Percentiles rank a stretch among this genome's conserved stretches.
These are phyloP conservation scores for Trypethelium eluteriae DNA, from an alignment of 495 filamentous ascomycete genomes.

Conservation along the genomic window DNA sequence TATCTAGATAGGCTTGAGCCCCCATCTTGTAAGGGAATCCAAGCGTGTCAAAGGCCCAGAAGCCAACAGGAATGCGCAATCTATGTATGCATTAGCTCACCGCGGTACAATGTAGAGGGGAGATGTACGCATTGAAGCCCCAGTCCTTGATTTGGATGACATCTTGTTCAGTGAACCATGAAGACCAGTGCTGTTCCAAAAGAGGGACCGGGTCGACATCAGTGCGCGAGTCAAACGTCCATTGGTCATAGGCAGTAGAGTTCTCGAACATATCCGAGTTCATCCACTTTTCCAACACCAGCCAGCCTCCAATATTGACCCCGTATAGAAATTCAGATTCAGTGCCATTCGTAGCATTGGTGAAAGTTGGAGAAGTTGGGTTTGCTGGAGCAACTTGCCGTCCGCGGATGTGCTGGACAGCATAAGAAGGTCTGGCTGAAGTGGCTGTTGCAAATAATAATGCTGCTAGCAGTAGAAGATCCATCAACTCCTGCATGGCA, in stretches of 20 bases:
- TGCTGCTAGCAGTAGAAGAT: neutral
- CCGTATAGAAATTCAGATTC: constrained; percentile 13
- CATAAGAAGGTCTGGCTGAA: neutral
- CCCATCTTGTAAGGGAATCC: constrained; percentile 34
- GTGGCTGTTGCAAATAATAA: neutral
- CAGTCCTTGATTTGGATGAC: constrained; percentile 31
- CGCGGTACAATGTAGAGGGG: neutral
- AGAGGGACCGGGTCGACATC: constrained; percentile 22
- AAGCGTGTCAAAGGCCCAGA: constrained; percentile 39
- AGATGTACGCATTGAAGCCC: constrained; percentile 35
- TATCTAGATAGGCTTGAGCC: constrained; percentile 36
- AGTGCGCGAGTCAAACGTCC: constrained; percentile 30
- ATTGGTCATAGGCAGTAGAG: constrained; percentile 32
- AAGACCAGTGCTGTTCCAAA: constrained; percentile 32
- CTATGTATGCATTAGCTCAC: neutral
- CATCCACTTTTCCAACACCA: constrained; percentile 39
- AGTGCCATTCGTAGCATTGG: constrained; percentile 1
- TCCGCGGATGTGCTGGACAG: neutral
- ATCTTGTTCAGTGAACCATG: constrained; percentile 36
- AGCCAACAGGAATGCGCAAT: constrained; percentile 40
- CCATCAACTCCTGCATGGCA: neutral
- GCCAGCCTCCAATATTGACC: constrained; percentile 35
- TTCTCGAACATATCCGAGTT: constrained; percentile 30
- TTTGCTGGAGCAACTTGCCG: neutral
- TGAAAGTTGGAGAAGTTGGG: neutral